phyloP scores from a whole-genome alignment of 805 yeast genomes.

The Cyberlindnera maritima region DNA sequence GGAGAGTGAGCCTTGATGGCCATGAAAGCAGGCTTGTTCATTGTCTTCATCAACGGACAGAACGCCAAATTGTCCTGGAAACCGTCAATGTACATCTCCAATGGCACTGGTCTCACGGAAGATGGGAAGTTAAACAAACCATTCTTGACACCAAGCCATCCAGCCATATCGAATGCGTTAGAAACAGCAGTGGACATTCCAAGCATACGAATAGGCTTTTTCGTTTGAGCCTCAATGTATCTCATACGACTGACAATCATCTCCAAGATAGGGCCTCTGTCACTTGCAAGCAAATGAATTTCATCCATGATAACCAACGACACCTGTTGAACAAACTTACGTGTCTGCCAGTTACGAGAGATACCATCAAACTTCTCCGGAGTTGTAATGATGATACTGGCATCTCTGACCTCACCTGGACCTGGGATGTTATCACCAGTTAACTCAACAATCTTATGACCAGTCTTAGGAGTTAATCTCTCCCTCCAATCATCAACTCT shows the following conservation, averaged over 20 bases:
- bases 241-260: constrained; percentile 92
- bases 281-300: constrained; percentile 95
- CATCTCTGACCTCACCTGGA: constrained; percentile 69
- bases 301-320: constrained; percentile 90
- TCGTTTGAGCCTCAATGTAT: constrained; percentile 90
- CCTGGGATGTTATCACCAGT: constrained; percentile 96
- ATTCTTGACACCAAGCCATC: constrained; percentile 85
- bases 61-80: constrained; percentile 84
- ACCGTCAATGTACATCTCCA: constrained; percentile 85
- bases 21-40: constrained; percentile 78
- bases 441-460: constrained; percentile 79
- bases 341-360: constrained; percentile 89
- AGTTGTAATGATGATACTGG: constrained; percentile 89
- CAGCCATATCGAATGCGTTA: constrained; percentile 90
- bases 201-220: constrained; percentile 82
- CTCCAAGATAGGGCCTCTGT: constrained; percentile 95
- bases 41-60: constrained; percentile 60
- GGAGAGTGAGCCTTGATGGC: constrained; percentile 61
- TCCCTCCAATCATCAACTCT: constrained; percentile 86
- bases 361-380: constrained; percentile 99
- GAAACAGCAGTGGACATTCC: constrained; percentile 95
- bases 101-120: constrained; percentile 93
- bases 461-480: constrained; percentile 79
- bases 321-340: constrained; percentile 79
- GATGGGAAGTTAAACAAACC: constrained; percentile 95